Percentiles rank a stretch among this genome's conserved stretches.
These are phyloP conservation scores for Pseudonectria foliicola DNA, from an alignment of 2,329 filamentous ascomycete species.

Conservation along the genomic window DNA sequence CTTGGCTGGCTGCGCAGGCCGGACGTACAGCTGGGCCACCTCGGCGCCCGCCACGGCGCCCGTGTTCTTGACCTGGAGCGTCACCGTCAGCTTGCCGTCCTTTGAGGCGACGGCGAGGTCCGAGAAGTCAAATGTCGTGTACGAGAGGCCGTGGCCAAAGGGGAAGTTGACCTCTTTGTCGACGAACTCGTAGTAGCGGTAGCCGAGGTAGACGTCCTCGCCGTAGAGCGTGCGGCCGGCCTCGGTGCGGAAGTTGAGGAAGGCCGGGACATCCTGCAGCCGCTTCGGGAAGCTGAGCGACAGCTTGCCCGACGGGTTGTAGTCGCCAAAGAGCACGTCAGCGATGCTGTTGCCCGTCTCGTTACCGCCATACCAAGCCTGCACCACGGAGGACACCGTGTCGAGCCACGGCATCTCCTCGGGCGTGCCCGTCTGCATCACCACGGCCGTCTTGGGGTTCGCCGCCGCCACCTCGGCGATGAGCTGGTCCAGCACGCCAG, in stretches of 20 bases:
- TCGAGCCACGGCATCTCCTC: constrained; percentile 63
- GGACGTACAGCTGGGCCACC: constrained; percentile 52
- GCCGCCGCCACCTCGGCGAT: constrained; percentile 58
- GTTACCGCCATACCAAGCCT: constrained; percentile 85
- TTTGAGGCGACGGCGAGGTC: constrained; percentile 39
- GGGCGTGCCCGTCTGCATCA: constrained; percentile 72
- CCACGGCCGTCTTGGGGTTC: constrained; percentile 64
- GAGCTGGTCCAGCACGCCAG: constrained; percentile 63
- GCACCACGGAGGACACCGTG: constrained; percentile 52
- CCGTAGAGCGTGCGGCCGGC: constrained; percentile 67
- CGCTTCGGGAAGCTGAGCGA: constrained; percentile 64
- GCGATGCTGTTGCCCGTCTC: constrained; percentile 77
- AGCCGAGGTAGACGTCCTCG: constrained; percentile 75
- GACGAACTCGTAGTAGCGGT: constrained; percentile 72
- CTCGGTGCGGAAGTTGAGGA: constrained; percentile 66
- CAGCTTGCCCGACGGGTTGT: constrained; percentile 69
- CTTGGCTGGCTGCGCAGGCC: constrained; percentile 43
- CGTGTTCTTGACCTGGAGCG: constrained; percentile 52
- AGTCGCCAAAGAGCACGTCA: constrained; percentile 67
- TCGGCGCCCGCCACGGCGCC: constrained; percentile 47
- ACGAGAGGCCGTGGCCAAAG: constrained; percentile 75
- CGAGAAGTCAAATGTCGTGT: constrained; percentile 59
- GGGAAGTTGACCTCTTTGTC: constrained; percentile 60
- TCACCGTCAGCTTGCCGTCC: constrained; percentile 41
- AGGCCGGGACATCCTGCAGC: constrained; percentile 65